These are phyloP conservation scores for Erucastrum elatum DNA, from an alignment of 345 rosid genomes.

Conservation along the genomic window DNA sequence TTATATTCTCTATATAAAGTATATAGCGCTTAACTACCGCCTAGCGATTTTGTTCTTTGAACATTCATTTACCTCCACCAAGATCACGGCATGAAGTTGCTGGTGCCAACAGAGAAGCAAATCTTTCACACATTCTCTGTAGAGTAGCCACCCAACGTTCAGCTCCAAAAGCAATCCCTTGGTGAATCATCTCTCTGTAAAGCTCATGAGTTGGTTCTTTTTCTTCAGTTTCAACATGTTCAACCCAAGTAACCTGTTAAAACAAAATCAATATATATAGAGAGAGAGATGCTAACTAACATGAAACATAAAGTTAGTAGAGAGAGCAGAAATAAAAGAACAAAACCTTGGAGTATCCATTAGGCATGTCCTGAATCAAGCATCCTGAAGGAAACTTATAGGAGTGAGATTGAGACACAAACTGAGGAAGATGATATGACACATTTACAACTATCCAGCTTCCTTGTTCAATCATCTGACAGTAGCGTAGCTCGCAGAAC, in stretches of 20 bases:
- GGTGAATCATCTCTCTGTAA: slow-evolving; percentile 62
- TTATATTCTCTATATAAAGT: background rate
- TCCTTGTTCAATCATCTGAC: slow-evolving; percentile 93
- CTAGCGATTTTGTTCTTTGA: background rate
- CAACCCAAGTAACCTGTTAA: slow-evolving; percentile 88
- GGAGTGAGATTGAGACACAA: slow-evolving; percentile 56
- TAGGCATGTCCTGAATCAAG: slow-evolving; percentile 95
- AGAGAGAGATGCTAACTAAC: background rate
- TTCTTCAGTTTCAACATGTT: slow-evolving; percentile 85
- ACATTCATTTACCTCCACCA: slow-evolving; percentile 60
- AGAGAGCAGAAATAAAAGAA: background rate
- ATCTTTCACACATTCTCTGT: slow-evolving; percentile 85
- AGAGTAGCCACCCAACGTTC: slow-evolving; percentile 78
- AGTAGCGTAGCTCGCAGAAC: slow-evolving; percentile 71
- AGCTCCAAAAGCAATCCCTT: slow-evolving; percentile 88
- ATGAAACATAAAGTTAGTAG: slow-evolving; percentile 6
- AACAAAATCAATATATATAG: background rate
- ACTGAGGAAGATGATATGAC: slow-evolving; percentile 79
- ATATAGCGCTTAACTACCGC: background rate
- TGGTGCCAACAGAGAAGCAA: slow-evolving; percentile 72
- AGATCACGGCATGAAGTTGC: slow-evolving; percentile 65
- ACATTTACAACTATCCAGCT: slow-evolving; percentile 84
- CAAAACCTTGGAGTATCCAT: slow-evolving; percentile 86
- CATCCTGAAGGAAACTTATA: slow-evolving; percentile 90
- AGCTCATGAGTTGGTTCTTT: slow-evolving; percentile 54